Conservation (phyloP, 805 yeast species). For the Candida caryicola region DNA sequence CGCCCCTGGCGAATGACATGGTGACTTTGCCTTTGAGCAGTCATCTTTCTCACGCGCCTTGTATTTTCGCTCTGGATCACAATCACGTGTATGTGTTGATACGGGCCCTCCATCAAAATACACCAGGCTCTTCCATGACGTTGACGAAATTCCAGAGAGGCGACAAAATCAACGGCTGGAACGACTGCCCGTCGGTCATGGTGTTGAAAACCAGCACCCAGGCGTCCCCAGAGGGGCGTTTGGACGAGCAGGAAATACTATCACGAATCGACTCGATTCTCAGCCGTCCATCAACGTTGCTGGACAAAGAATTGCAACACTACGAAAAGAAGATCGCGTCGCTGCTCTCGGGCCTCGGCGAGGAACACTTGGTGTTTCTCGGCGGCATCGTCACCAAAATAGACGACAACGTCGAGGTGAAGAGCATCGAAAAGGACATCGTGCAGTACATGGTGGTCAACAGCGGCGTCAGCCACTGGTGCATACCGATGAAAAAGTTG, state of each 20-base stretch:
- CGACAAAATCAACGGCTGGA: conserved; percentile 53
- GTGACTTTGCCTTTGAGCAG: no score
- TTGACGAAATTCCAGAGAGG: conserved; percentile 38
- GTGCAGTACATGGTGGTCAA: conserved; percentile 56
- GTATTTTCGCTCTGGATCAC: no score
- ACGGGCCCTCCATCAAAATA: no score
- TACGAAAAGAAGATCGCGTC: conserved; percentile 39
- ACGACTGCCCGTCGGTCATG: conserved; percentile 51
- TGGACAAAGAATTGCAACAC: conserved; percentile 42
- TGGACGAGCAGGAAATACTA: conserved; percentile 1
- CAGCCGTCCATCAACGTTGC: conserved; percentile 26
- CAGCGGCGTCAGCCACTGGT: conserved; percentile 62
- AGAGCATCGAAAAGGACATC: conserved; percentile 31
- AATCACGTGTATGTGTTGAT: no score
- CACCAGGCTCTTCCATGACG: conserved; percentile 16
- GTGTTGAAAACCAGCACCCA: conserved; percentile 1
- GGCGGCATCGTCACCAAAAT: conserved; percentile 7
- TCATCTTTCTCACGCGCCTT: no score
- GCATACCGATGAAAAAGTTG: conserved; percentile 61
- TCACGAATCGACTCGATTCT: conserved; percentile 20
- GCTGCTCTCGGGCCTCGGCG: conserved; percentile 1
- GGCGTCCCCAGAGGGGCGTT: background rate
- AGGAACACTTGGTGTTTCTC: conserved; percentile 12
- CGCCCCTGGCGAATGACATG: conserved; percentile 23
- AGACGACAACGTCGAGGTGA: background rate